These are phyloP conservation scores for Neofusicoccum sp. DNA, from an alignment of 2,329 filamentous ascomycete species.

Conservation along the genomic window DNA sequence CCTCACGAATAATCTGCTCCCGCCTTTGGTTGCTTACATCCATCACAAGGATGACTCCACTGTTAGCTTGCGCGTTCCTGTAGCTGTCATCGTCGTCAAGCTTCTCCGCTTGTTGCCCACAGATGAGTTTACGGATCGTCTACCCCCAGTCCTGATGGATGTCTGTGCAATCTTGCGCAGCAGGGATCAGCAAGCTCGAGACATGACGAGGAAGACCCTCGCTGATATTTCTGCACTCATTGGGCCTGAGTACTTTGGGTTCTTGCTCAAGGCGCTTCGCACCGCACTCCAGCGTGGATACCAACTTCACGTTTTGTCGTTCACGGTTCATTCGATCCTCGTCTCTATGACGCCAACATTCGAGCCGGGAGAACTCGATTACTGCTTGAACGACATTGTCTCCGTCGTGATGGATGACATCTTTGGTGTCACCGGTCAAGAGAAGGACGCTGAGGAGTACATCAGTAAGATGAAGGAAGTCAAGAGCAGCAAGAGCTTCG, in stretches of 20 bases:
- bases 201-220: slow-evolving; percentile 85
- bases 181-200: slow-evolving; percentile 81
- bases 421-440: slow-evolving; percentile 86
- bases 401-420: slow-evolving; percentile 95
- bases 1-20: slow-evolving; percentile 71
- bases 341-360: slow-evolving; percentile 71
- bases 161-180: slow-evolving; percentile 91
- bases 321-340: slow-evolving; percentile 88
- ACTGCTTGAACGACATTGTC: slow-evolving; percentile 76
- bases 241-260: slow-evolving; percentile 80
- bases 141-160: slow-evolving; percentile 84
- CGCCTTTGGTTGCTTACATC: slow-evolving; percentile 76
- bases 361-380: slow-evolving; percentile 80
- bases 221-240: slow-evolving; percentile 78
- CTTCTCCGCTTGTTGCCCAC: slow-evolving; percentile 76
- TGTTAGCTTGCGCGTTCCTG: slow-evolving; percentile 87
- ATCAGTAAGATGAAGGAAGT: slow-evolving; percentile 95
- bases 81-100: slow-evolving; percentile 85
- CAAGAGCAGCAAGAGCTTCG: slow-evolving; percentile 96
- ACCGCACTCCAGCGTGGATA: slow-evolving; percentile 81
- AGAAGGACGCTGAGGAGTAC: slow-evolving; percentile 97
- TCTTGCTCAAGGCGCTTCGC: slow-evolving; percentile 87
- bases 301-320: slow-evolving; percentile 92
- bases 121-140: slow-evolving; percentile 67
- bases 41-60: slow-evolving; percentile 94